phyloP scores from a whole-genome alignment of 495 filamentous ascomycete species.

The Pyronema domesticum region DNA sequence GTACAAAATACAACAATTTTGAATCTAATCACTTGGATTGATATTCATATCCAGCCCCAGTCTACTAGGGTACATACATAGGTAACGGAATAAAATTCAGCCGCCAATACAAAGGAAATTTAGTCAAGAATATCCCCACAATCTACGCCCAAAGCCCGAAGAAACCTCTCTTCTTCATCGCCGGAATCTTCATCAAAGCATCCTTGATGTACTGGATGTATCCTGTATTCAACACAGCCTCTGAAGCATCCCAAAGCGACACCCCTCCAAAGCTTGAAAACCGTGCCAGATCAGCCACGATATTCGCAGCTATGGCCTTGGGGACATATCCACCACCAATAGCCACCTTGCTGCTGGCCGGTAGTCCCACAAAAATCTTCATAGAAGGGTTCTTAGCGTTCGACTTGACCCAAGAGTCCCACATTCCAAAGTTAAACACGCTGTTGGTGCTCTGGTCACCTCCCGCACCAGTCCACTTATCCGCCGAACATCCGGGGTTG shows the following conservation, averaged over 20 bases:
- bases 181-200: neutral
- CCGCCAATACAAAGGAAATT: too few species aligned
- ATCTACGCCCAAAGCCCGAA: neutral
- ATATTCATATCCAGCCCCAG: too few species aligned
- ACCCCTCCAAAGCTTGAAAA: constrained; percentile 5
- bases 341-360: neutral
- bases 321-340: neutral
- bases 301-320: neutral
- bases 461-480: neutral
- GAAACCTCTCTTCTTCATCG: neutral
- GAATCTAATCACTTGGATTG: too few species aligned
- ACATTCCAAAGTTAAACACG: constrained; percentile 3
- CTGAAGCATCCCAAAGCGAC: constrained; percentile 1
- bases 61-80: too few species aligned
- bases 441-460: neutral
- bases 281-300: neutral
- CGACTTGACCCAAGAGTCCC: neutral
- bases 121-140: neutral
- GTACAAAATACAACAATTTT: too few species aligned
- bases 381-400: neutral
- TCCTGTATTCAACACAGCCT: neutral
- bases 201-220: neutral
- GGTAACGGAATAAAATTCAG: too few species aligned
- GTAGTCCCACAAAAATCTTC: constrained; percentile 6
- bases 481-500: constrained; percentile 26